phyloP scores from a whole-genome alignment of 2,329 filamentous ascomycete species.

The Ciborinia camelliae region DNA sequence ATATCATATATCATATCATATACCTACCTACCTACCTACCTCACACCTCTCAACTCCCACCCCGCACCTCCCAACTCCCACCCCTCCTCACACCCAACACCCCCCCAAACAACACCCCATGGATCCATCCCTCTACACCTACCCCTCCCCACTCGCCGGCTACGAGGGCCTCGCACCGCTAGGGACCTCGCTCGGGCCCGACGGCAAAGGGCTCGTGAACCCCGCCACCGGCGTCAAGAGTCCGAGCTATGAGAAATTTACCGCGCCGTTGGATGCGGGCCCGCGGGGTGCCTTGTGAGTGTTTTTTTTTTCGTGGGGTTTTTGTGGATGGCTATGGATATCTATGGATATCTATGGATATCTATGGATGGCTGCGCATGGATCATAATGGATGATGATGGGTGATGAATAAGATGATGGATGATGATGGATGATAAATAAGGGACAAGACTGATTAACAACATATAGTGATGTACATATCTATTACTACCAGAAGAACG shows the following conservation, averaged over 20 bases:
- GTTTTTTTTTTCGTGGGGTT: slow-evolving; percentile 26
- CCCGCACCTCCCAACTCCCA: neutral
- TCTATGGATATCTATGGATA: too few relatives aligned
- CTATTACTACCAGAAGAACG: slow-evolving; percentile 69
- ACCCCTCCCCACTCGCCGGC: slow-evolving; percentile 51
- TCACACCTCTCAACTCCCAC: too few relatives aligned
- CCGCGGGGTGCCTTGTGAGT: slow-evolving; percentile 68
- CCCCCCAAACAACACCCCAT: slow-evolving; percentile 34
- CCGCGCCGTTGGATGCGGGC: slow-evolving; percentile 63
- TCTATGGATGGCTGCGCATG: too few relatives aligned
- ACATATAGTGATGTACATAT: slow-evolving; percentile 69
- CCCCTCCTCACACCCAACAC: too few relatives aligned
- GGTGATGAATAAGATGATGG: too few relatives aligned
- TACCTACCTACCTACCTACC: too few relatives aligned
- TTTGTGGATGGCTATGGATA: neutral
- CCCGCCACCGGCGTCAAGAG: slow-evolving; percentile 58
- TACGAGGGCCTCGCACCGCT: slow-evolving; percentile 49
- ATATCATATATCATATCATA: too few relatives aligned
- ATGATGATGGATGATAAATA: too few relatives aligned
- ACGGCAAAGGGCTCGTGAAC: slow-evolving; percentile 77
- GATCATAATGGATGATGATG: too few relatives aligned
- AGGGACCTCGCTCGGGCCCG: slow-evolving; percentile 47
- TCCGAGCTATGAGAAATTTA: slow-evolving; percentile 67
- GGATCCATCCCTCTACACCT: slow-evolving; percentile 49
- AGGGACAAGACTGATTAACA: slow-evolving; percentile 5